Percentiles rank a stretch among this genome's conserved stretches.
Conservation (phyloP, 257 asterid genomes). For the Fraxinus americana region DNA sequence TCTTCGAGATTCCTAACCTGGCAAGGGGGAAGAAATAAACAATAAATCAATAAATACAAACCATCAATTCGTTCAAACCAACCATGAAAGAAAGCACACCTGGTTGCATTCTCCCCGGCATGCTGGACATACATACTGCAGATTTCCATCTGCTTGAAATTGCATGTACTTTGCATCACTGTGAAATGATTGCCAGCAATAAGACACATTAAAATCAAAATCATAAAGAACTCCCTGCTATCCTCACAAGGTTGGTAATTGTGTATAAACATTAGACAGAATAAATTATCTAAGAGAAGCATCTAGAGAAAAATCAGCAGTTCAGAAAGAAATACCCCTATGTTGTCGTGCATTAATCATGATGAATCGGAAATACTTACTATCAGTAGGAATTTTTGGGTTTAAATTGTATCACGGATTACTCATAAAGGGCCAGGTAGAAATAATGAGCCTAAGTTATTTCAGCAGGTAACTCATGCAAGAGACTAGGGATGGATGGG, state of each 20-base stretch:
- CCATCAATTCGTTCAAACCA: constrained; percentile 19
- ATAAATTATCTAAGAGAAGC: not conserved
- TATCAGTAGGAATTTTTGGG: not conserved
- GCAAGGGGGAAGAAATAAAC: constrained; percentile 15
- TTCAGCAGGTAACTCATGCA: constrained; percentile 7
- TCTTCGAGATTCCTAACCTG: constrained; percentile 83
- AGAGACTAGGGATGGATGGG: constrained; percentile 3
- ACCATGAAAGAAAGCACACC: constrained; percentile 43
- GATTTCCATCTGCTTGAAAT: constrained; percentile 92
- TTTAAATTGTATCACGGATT: not conserved
- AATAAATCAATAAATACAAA: constrained; percentile 12
- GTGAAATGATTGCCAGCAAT: constrained; percentile 31
- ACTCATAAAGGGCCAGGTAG: not conserved
- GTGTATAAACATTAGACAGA: not conserved
- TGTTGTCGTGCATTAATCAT: not conserved
- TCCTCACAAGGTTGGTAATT: constrained; percentile 1
- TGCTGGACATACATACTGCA: constrained; percentile 83
- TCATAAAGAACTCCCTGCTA: constrained; percentile 14
- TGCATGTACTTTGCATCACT: constrained; percentile 89
- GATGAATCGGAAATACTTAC: not conserved
- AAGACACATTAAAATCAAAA: constrained; percentile 17
- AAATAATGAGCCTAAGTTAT: not conserved
- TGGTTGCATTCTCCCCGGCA: constrained; percentile 93
- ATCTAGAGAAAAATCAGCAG: not conserved
- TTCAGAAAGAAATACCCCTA: not conserved